Conservation (phyloP, 2,329 filamentous ascomycete genomes). For the Ilyonectria mors-panacis region DNA sequence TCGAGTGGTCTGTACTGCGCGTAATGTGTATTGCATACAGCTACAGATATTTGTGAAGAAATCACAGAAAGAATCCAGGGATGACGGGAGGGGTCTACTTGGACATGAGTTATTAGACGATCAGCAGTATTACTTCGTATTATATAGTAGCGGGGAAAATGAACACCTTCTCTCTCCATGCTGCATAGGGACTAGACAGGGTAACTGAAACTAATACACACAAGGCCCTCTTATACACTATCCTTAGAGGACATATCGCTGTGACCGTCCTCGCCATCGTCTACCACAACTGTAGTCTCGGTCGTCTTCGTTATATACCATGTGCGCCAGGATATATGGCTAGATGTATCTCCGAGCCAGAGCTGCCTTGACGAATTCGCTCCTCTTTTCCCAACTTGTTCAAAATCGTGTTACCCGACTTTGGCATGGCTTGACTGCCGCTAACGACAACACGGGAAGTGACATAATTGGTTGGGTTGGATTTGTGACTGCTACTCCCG, state of each 20-base stretch:
- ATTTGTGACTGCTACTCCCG: constrained; percentile 25
- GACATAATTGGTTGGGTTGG: constrained; percentile 28
- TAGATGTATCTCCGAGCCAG: constrained; percentile 33
- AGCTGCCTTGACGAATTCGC: background rate
- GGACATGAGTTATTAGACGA: too few species aligned
- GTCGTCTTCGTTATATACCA: background rate
- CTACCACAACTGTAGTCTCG: background rate
- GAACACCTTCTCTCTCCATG: too few species aligned
- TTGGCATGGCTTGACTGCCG: background rate
- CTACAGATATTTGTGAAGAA: too few species aligned
- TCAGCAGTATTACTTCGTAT: too few species aligned
- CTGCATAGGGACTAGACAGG: too few species aligned
- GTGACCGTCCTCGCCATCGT: background rate
- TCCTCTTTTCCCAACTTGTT: constrained; percentile 26
- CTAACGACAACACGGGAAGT: constrained; percentile 33
- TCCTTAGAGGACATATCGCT: background rate
- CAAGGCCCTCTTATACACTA: background rate
- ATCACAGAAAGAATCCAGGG: too few species aligned
- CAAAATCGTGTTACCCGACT: constrained; percentile 12
- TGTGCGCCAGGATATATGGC: constrained; percentile 1
- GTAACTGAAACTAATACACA: too few species aligned
- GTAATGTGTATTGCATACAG: too few species aligned
- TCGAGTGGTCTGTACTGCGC: too few species aligned
- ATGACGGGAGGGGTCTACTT: too few species aligned
- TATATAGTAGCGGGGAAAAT: too few species aligned